Evolutionary conservation across 805 yeast species (phyloP), one percentile per base, ranked within the genome.

Genomic region (Metahyphopichia silvanorum): DNA sequence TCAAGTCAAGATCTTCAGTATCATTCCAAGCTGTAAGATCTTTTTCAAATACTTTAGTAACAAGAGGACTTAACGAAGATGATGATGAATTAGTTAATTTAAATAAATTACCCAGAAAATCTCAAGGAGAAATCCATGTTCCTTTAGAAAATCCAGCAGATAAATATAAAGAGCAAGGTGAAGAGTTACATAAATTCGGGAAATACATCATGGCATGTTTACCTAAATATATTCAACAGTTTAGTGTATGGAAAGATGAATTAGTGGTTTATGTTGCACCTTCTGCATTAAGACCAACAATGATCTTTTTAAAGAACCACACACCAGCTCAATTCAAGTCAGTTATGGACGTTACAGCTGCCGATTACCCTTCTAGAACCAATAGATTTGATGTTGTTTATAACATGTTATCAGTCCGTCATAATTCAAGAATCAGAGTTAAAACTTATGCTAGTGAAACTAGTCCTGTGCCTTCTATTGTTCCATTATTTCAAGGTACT

Each of bases 191-290:
- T 66, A 77, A 78, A 60, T 86, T 83, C 58, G 95, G 95, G 17
- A 73, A 76, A 35, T 86, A 86, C 54, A 57, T 86, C 43, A 81
- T 82, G 73, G 72, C 86, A 6, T 76, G 85, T 42, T 54, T 86
- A 63, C 95, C 95, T 29, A 86, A 85, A 59, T 84, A 66, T 52
- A 73, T 86, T 41, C 94, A 86, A 64, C 82, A 82, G 57, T 86
- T 85, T 49, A 70, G 86, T 5, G 95, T 86, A 30, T 86, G 95
- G 95, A 86, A 86, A 61, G 94, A 86, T 55, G 95, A 86, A 63
- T 74, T 86, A 56, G 75, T 82, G 27, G 59, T 86, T 32, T 80
- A 78, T 57, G 76, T 82, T 38, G 83, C 87, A 3, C 95, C 95
- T 27, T 62, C 74, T 16, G 89, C 87, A 5, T 57, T 86, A 34